Percentiles rank a stretch among this genome's conserved stretches.
These are phyloP conservation scores for Balansia obtecta DNA, from an alignment of 2,329 filamentous ascomycete species.

Conservation along the genomic window DNA sequence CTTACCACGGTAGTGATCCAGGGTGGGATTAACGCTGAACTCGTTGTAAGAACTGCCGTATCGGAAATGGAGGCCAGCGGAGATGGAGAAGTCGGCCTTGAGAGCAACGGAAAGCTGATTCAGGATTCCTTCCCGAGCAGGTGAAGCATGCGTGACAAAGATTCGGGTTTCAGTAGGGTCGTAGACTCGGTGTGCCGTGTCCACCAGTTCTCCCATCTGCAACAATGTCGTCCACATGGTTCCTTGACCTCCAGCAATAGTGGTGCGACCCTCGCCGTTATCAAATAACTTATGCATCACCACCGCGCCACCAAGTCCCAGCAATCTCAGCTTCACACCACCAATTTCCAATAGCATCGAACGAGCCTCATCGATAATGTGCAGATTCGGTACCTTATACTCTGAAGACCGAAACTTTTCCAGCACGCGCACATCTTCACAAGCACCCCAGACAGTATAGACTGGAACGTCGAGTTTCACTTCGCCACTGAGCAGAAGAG, in stretches of 20 bases:
- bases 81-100: slow-evolving; percentile 97
- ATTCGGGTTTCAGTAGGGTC: slow-evolving; percentile 95
- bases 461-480: slow-evolving; percentile 91
- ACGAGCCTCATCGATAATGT: slow-evolving; percentile 97
- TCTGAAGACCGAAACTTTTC: slow-evolving; percentile 96
- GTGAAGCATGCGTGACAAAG: slow-evolving; percentile 94
- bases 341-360: slow-evolving; percentile 91
- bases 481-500: slow-evolving; percentile 76
- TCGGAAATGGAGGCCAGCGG: slow-evolving; percentile 92
- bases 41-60: slow-evolving; percentile 99
- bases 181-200: slow-evolving; percentile 96
- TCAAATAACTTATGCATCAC: slow-evolving; percentile 99
- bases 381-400: slow-evolving; percentile 94
- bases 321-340: slow-evolving; percentile 85
- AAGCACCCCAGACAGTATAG: slow-evolving; percentile 98
- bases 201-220: slow-evolving; percentile 96
- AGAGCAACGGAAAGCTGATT: slow-evolving; percentile 96
- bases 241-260: slow-evolving; percentile 93
- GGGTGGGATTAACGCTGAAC: slow-evolving; percentile 94
- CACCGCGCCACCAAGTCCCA: slow-evolving; percentile 88
- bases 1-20: slow-evolving; percentile 98
- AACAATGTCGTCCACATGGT: slow-evolving; percentile 99
- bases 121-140: slow-evolving; percentile 86
- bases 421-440: slow-evolving; percentile 92
- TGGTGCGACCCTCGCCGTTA: slow-evolving; percentile 94